Evolutionary conservation across 2,329 filamentous ascomycete genomes (phyloP).

Genomic region (Penicillium palitans): DNA sequence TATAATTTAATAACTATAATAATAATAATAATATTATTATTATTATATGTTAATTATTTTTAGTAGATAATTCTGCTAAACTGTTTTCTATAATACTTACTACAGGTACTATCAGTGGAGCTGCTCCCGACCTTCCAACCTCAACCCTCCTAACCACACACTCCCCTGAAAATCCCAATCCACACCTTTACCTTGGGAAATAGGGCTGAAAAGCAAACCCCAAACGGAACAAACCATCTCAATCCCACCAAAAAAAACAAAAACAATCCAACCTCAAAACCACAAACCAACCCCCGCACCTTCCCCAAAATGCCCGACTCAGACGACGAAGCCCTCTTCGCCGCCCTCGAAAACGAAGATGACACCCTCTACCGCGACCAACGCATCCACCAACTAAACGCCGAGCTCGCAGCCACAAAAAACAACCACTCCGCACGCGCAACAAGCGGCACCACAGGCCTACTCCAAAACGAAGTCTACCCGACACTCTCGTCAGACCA

Average conservation of each 20-base stretch:
- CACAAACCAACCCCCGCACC: constrained; percentile 5
- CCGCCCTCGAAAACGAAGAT: constrained; percentile 55
- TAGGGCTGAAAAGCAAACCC: not conserved
- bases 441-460: constrained; percentile 32
- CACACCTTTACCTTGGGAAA: not conserved
- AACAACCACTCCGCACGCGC: constrained; percentile 34
- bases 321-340: constrained; percentile 62
- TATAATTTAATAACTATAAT: too few relatives aligned
- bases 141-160: constrained; percentile 11
- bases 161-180: constrained; percentile 1
- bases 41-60: too few relatives aligned
- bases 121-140: constrained; percentile 3
- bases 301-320: constrained; percentile 44
- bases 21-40: too few relatives aligned
- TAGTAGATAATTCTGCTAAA: too few relatives aligned
- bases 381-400: constrained; percentile 60
- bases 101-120: too few relatives aligned
- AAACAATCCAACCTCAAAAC: not conserved
- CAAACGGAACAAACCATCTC: not conserved
- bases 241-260: not conserved
- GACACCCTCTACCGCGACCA: constrained; percentile 57
- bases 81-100: too few relatives aligned
- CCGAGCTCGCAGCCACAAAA: constrained; percentile 54
- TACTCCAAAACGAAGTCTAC: constrained; percentile 34
- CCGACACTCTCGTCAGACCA: constrained; percentile 54